These are phyloP conservation scores for Saturnispora galanensis DNA, from an alignment of 805 yeast genomes.

Conservation along the genomic window DNA sequence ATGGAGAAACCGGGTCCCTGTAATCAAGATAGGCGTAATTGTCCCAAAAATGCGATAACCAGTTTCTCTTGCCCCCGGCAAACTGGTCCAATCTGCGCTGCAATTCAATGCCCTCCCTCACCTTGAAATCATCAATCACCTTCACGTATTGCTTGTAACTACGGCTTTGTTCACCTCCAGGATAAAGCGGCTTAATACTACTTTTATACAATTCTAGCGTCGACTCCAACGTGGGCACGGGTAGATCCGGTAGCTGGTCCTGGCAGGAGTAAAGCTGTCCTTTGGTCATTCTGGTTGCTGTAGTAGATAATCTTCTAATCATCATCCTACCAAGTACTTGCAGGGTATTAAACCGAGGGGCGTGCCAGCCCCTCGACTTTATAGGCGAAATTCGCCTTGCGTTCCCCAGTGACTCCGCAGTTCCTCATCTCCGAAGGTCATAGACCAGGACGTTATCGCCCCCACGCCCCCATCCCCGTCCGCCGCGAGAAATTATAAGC, in stretches of 20 bases:
- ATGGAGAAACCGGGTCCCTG: slow-evolving; percentile 92
- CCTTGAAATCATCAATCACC: slow-evolving; percentile 55
- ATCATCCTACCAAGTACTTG: too few species aligned
- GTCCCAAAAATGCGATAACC: slow-evolving; percentile 93
- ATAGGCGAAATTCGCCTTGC: too few species aligned
- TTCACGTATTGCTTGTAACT: slow-evolving; percentile 34
- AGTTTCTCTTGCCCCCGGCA: slow-evolving; percentile 57
- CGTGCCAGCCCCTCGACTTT: too few species aligned
- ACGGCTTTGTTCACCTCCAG: slow-evolving; percentile 37
- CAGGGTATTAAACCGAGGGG: too few species aligned
- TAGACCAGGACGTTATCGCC: slow-evolving; percentile 60
- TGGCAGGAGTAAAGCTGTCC: slow-evolving; percentile 72
- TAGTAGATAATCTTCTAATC: not conserved
- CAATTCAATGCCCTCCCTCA: slow-evolving; percentile 54
- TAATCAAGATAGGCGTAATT: slow-evolving; percentile 84
- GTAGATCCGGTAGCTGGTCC: slow-evolving; percentile 65
- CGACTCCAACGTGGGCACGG: slow-evolving; percentile 72
- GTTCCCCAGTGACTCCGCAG: not conserved
- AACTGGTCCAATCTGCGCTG: slow-evolving; percentile 55
- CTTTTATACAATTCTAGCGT: slow-evolving; percentile 62
- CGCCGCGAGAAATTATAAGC: slow-evolving; percentile 57
- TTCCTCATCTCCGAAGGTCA: slow-evolving; percentile 3
- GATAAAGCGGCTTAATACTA: slow-evolving; percentile 61
- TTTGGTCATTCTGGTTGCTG: slow-evolving; percentile 20
- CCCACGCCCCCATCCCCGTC: slow-evolving; percentile 89